A percentile compares a stretch with the other conserved stretches of the same genome.
Conservation (phyloP, 23 red algal genomes). For the Pyropia haitanensis region DNA sequence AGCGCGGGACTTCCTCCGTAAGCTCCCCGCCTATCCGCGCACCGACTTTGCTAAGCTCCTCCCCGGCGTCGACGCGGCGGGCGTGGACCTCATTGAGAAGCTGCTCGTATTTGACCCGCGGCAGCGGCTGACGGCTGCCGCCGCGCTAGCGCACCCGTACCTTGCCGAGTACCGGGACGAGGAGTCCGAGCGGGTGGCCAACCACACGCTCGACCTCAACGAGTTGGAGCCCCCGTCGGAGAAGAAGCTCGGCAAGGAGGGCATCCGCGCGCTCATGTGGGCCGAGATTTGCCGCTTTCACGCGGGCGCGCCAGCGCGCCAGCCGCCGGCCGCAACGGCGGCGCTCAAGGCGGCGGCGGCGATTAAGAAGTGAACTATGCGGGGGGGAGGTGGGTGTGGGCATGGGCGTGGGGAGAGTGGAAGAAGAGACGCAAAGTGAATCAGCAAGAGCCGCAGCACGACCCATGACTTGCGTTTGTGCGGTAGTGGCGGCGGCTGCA, state of each 20-base stretch:
- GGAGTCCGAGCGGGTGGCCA: slow-evolving; percentile 32
- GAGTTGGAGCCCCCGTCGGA: slow-evolving; percentile 49
- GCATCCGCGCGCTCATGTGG: slow-evolving; percentile 63
- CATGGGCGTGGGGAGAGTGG: too few relatives aligned
- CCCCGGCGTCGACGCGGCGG: slow-evolving; percentile 19
- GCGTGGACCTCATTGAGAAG: slow-evolving; percentile 65
- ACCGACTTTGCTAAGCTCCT: slow-evolving; percentile 22
- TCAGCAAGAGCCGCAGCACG: too few relatives aligned
- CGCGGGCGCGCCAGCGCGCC: slow-evolving; percentile 20
- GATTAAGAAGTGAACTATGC: too few relatives aligned
- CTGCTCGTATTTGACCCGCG: slow-evolving; percentile 81
- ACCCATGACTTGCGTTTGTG: too few relatives aligned
- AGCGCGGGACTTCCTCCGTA: slow-evolving; percentile 50
- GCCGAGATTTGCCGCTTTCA: slow-evolving; percentile 59
- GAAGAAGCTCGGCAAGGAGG: slow-evolving; percentile 45
- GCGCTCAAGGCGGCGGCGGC: slow-evolving; percentile 3
- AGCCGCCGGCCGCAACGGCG: slow-evolving; percentile 27
- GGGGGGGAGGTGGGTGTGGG: too few relatives aligned
- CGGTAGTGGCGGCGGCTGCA: too few relatives aligned
- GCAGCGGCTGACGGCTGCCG: slow-evolving; percentile 55
- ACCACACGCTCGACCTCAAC: slow-evolving; percentile 8
- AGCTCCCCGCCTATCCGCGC: slow-evolving; percentile 9
- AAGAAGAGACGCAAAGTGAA: too few relatives aligned
- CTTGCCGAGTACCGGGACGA: slow-evolving; percentile 59
- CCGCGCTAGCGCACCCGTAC: slow-evolving; percentile 79